Evolutionary conservation across 768 basidiomycete species (phyloP), one percentile per base, ranked within the genome.

Genomic region (Lanmaoa pseudosensibilis): DNA sequence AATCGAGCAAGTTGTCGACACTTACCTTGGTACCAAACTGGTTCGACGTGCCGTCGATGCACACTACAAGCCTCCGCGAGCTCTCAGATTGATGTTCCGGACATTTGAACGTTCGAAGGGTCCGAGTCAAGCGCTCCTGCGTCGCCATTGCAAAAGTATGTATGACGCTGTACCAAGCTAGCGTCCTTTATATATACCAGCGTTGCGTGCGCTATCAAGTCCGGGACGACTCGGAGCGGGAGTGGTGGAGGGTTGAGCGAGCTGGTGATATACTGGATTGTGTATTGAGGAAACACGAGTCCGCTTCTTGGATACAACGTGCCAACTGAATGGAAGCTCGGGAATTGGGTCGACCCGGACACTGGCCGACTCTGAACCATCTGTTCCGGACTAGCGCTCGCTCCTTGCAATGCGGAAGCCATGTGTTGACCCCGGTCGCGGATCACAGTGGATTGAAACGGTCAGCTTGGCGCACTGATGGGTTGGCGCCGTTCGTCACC

Each of bases 11-110:
- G n/a, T n/a, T n/a, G n/a, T n/a, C n/a, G n/a, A n/a, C n/a, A n/a
- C n/a, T n/a, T 46, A 76, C 74, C 67, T 63, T 66, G 21, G 46
- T 55, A 3, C 77, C 69, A 55, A 75, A 76, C 38, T 72, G 71
- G 47, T 78, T 77, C 1, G 73, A 68, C 2, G 75, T 78, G 18
- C 77, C 77, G 34, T 77, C 77, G 19, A 77, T 71, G 59, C 74
- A 75, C 40, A 78, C 68, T 0, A 68, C 59, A 36, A 68, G 65
- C 30, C 61, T 68, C 30, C 66, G 54, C 1, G 51, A 59, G 33
- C 15, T 47, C 10, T 45, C 11, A 5, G 56, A n/a, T 33, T n/a
- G 43, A 3, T 11, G 23, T 13, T 56, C 32, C 0, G 34, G 18
- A 49, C 64, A 66, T 32, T 38, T 44, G 51, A 39, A 60, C 0